phyloP scores from a whole-genome alignment of 345 rosid species.

The Noccaea bulbosa region DNA sequence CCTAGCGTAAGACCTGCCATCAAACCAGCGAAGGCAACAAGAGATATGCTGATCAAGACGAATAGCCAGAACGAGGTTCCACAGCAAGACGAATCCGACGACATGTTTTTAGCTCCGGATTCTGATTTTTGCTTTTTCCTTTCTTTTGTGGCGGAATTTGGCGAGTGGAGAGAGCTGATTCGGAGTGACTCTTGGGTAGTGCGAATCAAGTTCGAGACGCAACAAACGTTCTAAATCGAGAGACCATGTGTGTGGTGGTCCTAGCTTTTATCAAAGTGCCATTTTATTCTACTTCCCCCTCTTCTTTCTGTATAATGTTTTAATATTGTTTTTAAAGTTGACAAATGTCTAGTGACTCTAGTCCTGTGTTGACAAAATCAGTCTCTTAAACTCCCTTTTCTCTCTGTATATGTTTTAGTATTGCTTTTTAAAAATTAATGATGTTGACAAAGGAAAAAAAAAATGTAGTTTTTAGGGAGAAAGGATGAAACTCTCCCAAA shows the following conservation, averaged over 20 bases:
- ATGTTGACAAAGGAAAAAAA: no score
- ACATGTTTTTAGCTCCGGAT: conserved; percentile 15
- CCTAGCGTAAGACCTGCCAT: conserved; percentile 98
- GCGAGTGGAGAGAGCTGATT: background rate
- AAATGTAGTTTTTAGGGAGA: no score
- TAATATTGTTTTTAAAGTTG: no score
- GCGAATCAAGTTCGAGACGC: conserved; percentile 26
- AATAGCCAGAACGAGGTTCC: conserved; percentile 52
- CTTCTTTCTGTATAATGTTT: no score
- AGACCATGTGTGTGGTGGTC: background rate
- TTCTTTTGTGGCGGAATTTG: background rate
- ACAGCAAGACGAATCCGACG: conserved; percentile 54
- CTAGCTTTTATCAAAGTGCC: no score
- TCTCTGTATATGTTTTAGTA: no score
- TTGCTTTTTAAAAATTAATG: no score
- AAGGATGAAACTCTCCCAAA: no score
- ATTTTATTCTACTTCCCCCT: no score
- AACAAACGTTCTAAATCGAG: conserved; percentile 1
- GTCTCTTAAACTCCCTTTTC: no score
- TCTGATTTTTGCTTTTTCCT: background rate
- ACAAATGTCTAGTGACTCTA: no score
- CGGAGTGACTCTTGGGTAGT: conserved; percentile 8
- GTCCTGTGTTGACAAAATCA: no score
- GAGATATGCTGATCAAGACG: conserved; percentile 55
- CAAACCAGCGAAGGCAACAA: conserved; percentile 80